Percentiles rank a stretch among this genome's conserved stretches.
Conservation (phyloP, 192 early-diverging fungal species). For the Rhizophagus sp. region DNA sequence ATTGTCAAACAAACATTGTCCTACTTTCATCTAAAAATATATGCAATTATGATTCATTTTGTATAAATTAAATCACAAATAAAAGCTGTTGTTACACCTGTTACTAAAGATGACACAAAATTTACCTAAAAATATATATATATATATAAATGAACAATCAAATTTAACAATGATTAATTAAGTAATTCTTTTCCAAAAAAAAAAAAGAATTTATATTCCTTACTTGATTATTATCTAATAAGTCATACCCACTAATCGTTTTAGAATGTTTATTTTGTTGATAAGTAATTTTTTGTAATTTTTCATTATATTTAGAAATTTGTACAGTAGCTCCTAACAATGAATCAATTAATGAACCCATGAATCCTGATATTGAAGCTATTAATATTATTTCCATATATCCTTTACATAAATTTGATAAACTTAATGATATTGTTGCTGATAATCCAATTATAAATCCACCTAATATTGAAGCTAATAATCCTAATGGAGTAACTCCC, state of each 20-base stretch:
- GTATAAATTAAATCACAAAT: not conserved
- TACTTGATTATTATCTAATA: constrained; percentile 85
- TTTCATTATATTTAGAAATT: constrained; percentile 69
- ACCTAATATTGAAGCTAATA: constrained; percentile 76
- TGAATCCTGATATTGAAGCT: constrained; percentile 65
- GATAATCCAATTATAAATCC: constrained; percentile 70
- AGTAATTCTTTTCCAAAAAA: no score
- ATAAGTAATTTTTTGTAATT: constrained; percentile 56
- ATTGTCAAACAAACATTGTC: no score
- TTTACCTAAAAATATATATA: not conserved
- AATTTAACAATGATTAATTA: no score
- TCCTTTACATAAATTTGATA: constrained; percentile 48
- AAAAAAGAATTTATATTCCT: not conserved
- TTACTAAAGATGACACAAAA: not conserved
- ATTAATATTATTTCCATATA: constrained; percentile 23
- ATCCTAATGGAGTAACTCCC: constrained; percentile 71
- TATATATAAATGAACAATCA: no score
- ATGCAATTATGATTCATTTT: not conserved
- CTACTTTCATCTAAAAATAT: not conserved
- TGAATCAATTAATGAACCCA: constrained; percentile 87
- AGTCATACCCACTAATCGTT: constrained; percentile 63
- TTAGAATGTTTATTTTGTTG: constrained; percentile 45
- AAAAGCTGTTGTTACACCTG: not conserved
- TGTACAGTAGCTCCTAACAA: constrained; percentile 83
- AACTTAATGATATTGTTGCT: constrained; percentile 51